Base-by-base conservation (phyloP, 2,329 filamentous ascomycete genomes). In the Pseudocercospora fuligena region DNA sequence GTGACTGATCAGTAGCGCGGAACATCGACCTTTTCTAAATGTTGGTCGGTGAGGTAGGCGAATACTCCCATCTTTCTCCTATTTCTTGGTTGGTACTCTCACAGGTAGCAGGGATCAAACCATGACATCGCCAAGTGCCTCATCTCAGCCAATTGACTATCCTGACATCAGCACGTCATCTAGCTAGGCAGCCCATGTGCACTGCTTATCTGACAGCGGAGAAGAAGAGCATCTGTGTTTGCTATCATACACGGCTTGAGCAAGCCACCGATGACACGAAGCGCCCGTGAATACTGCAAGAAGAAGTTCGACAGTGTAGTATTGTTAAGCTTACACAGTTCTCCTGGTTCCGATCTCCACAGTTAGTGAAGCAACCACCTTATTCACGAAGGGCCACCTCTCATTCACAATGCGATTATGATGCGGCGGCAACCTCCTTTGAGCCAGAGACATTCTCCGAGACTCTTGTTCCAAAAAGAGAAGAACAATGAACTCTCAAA, bases 401-500 rank as follows among this genome's bases (percentile, higher is more conserved):
- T 27, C 33, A 19, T 58, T 40, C 56, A 58, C 31, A 58, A 58
- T 36, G 31, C 56, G 31, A 58, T 43, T 36, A 58, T 58, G 56
- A 43, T 58, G 56, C 56, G 6, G 5, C 31, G 31, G 19, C 23
- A 4, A n/a, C n/a, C 21, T 33, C 53, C 21, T 58, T 25, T 19
- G n/a, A 11, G 19, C 33, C 29, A 43, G n/a, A 40, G 8, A 43
- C 19, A 36, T 36, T 27, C 19, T 23, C 56, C 31, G 56, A 58
- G n/a, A 40, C 56, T 21, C 25, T 58, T 58, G 56, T 58, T 36
- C 16, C 56, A 43, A 58, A 58, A 16, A 8, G 12, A 19, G 25
- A n/a, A 43, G 31, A 40, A 58, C 56, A 58, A 58, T 58, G 56
- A 58, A 27, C 31, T 14, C 56, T 58, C 33, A 31, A 58, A 40